Evolutionary conservation across 352 stramenopile genomes (phyloP).

Genomic region (Phytophthora capsici): DNA sequence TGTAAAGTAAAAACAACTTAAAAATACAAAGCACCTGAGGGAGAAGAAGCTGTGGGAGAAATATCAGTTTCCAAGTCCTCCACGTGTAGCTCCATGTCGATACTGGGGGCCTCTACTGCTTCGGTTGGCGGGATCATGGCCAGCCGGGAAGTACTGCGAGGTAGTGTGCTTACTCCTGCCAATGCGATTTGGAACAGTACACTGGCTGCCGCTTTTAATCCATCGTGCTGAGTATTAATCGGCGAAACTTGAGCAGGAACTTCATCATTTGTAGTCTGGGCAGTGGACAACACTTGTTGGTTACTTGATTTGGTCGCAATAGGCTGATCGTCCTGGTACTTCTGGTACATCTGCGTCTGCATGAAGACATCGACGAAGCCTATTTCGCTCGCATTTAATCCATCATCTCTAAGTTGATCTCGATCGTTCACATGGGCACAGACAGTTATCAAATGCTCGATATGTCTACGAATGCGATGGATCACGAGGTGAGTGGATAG

Average conservation of each 20-base stretch:
- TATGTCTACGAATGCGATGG: conserved; percentile 48
- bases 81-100: conserved; percentile 5
- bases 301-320: conserved; percentile 12
- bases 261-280: neutral
- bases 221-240: conserved; percentile 14
- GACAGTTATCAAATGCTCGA: conserved; percentile 42
- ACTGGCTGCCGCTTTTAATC: conserved; percentile 35
- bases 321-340: conserved; percentile 52
- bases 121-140: neutral
- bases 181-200: conserved; percentile 52
- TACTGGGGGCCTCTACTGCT: neutral
- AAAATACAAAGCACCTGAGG: conserved; percentile 14
- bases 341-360: conserved; percentile 63
- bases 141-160: neutral
- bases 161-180: conserved; percentile 32
- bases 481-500: conserved; percentile 57
- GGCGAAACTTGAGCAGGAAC: neutral
- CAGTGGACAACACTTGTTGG: neutral
- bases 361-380: conserved; percentile 40
- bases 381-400: conserved; percentile 20
- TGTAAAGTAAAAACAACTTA: neutral
- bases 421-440: conserved; percentile 13
- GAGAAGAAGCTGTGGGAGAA: conserved; percentile 12
- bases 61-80: conserved; percentile 8
- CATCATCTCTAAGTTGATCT: neutral